Base-by-base conservation (phyloP, 176 grass and related monocot species). In the Triticum timopheevii region DNA sequence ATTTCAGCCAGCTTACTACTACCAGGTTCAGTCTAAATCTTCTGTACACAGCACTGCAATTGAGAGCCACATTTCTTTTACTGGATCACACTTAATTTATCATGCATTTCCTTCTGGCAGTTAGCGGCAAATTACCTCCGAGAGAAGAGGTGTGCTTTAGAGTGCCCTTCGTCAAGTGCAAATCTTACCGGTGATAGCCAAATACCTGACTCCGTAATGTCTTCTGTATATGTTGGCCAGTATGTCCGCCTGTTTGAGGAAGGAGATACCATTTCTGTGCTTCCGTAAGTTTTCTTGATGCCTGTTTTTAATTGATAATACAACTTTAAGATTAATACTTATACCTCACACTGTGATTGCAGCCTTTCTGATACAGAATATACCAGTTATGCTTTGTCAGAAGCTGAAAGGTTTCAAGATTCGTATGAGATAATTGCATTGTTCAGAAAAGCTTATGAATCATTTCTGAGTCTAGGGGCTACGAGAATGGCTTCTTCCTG, bases 401-500 rank as follows among this genome's bases (percentile, higher is more conserved):
- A 99, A 85, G 97, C 92, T 86, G 94, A 93, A 86, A 92, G 97
- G 86, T 96, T 94, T 86, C 97, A 99, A 91, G 94, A 99, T 92
- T 90, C 92, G 79, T 96, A 99, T 3, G 97, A 99, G 88, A 99
- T 99, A 78, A 93, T 99, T 77, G 94, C 97, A 78, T 90, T 99
- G 63, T 99, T 94, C 52, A 96, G 83, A 96, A 99, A 95, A 92
- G 90, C 97, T 82, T 94, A 93, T 86, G 97, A 99, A 92, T 99
- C 89, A 91, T 96, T 99, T 82, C 86, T 85, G 61, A 88, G 87
- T 87, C 80, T 82, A 70, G 85, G 92, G 66, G 92, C 90, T 78
- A 84, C 76, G 15, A 92, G 94, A 82, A 92, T 96, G 88, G 97
- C 92, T 86, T 92, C 75, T 77, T 76, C 75, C 27, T 96, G 97